These are phyloP conservation scores for Ramularia endophylla DNA, from an alignment of 2,329 filamentous ascomycete species.

Conservation along the genomic window DNA sequence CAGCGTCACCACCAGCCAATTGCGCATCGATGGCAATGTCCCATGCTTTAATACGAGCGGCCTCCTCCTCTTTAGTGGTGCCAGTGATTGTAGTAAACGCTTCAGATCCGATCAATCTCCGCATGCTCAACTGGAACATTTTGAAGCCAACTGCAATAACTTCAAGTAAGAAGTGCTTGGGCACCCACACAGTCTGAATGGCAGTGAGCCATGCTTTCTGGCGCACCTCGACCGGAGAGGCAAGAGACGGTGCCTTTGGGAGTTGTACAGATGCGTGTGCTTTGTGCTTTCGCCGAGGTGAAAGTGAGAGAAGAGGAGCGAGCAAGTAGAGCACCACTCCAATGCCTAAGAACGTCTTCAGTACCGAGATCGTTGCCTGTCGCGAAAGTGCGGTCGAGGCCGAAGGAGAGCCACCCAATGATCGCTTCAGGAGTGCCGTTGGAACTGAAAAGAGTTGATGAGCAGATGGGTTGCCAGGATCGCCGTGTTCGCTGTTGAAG, in stretches of 20 bases:
- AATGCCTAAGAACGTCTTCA: conserved; percentile 47
- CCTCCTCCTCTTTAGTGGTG: conserved; percentile 76
- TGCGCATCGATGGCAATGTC: conserved; percentile 89
- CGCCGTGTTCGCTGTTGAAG: conserved; percentile 55
- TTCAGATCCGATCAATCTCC: conserved; percentile 69
- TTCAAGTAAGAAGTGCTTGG: conserved; percentile 80
- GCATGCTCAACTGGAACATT: conserved; percentile 72
- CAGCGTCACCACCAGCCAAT: conserved; percentile 79
- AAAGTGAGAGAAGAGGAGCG: conserved; percentile 52
- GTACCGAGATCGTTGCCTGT: conserved; percentile 36
- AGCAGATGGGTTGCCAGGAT: conserved; percentile 44
- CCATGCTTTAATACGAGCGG: conserved; percentile 84
- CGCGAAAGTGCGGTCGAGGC: conserved; percentile 19
- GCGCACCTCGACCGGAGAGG: conserved; percentile 77
- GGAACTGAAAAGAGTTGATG: conserved; percentile 41
- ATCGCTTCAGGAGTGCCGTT: conserved; percentile 30
- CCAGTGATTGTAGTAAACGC: conserved; percentile 75
- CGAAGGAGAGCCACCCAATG: conserved; percentile 12
- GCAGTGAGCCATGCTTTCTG: conserved; percentile 89
- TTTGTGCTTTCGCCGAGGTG: conserved; percentile 49
- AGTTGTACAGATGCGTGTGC: conserved; percentile 33
- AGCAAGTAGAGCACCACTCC: conserved; percentile 52
- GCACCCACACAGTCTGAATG: conserved; percentile 87
- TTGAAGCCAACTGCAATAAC: conserved; percentile 74
- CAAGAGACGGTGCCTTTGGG: conserved; percentile 59